phyloP scores from a whole-genome alignment of 148 eudicot genomes.

The Cornus florida region DNA sequence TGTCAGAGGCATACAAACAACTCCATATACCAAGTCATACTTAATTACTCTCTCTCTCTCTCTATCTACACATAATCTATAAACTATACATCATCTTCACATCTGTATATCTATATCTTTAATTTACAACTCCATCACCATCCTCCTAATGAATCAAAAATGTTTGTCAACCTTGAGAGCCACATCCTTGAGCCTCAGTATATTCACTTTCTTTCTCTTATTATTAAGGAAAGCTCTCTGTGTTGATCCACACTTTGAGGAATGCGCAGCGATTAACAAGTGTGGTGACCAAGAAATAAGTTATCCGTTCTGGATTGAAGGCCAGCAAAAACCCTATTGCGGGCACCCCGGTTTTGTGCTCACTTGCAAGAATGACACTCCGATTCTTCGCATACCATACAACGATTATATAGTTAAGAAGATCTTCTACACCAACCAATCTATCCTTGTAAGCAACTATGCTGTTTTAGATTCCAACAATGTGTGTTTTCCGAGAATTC shows the following conservation, averaged over 20 bases:
- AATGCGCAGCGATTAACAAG: slow-evolving; percentile 19
- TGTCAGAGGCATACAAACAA: background rate
- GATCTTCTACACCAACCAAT: slow-evolving; percentile 26
- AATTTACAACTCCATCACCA: background rate
- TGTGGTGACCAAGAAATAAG: slow-evolving; percentile 40
- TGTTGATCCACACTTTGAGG: slow-evolving; percentile 26
- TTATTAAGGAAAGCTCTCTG: background rate
- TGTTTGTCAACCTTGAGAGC: background rate
- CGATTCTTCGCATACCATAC: slow-evolving; percentile 28
- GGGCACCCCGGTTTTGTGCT: slow-evolving; percentile 57
- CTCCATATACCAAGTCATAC: too few relatives aligned
- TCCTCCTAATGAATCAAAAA: slow-evolving; percentile 17
- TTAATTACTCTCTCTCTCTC: background rate
- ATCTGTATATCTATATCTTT: slow-evolving; percentile 1
- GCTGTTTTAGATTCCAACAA: background rate
- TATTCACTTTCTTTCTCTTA: slow-evolving; percentile 7
- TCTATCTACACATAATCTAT: background rate
- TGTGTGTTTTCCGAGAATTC: slow-evolving; percentile 18
- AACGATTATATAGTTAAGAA: slow-evolving; percentile 20
- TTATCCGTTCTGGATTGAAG: slow-evolving; percentile 42
- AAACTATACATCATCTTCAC: background rate
- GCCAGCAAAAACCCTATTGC: slow-evolving; percentile 35
- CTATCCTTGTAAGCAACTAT: slow-evolving; percentile 34
- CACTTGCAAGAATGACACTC: slow-evolving; percentile 20
- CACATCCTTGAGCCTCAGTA: slow-evolving; percentile 8